A percentile compares a stretch with the other conserved stretches of the same genome.
These are phyloP conservation scores for Mesembryanthemum crystallinum DNA, from an alignment of 148 eudicot genomes.

Conservation along the genomic window DNA sequence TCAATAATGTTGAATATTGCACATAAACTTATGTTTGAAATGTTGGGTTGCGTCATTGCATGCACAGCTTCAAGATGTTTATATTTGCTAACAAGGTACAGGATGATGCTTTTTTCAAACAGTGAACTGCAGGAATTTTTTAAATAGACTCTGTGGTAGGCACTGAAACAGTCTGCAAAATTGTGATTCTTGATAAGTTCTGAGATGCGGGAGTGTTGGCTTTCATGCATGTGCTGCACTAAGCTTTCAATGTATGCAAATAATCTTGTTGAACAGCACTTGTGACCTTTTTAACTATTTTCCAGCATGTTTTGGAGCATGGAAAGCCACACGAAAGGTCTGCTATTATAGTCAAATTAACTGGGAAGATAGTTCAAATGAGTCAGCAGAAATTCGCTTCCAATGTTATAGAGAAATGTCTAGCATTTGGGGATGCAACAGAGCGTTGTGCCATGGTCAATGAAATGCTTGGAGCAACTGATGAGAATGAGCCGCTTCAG, in stretches of 20 bases:
- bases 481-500: slow-evolving; percentile 91
- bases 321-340: slow-evolving; percentile 84
- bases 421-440: slow-evolving; percentile 68
- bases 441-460: slow-evolving; percentile 64
- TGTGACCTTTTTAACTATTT: slow-evolving; percentile 9
- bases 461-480: slow-evolving; percentile 75
- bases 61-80: background rate
- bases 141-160: background rate
- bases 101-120: too few species aligned
- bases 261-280: background rate
- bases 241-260: background rate
- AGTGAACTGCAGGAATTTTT: too few species aligned
- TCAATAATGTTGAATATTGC: too few species aligned
- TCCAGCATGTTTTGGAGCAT: slow-evolving; percentile 86
- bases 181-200: background rate
- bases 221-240: background rate
- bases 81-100: background rate
- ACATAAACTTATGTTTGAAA: too few species aligned
- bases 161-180: background rate
- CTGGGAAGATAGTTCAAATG: slow-evolving; percentile 85
- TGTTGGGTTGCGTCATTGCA: too few species aligned
- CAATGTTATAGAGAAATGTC: slow-evolving; percentile 82
- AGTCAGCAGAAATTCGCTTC: slow-evolving; percentile 96
- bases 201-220: background rate
- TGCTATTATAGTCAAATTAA: slow-evolving; percentile 56